Percentiles rank a stretch among this genome's conserved stretches.
phyloP scores from a whole-genome alignment of 768 basidiomycete species.

The Thelephora ganbajun region DNA sequence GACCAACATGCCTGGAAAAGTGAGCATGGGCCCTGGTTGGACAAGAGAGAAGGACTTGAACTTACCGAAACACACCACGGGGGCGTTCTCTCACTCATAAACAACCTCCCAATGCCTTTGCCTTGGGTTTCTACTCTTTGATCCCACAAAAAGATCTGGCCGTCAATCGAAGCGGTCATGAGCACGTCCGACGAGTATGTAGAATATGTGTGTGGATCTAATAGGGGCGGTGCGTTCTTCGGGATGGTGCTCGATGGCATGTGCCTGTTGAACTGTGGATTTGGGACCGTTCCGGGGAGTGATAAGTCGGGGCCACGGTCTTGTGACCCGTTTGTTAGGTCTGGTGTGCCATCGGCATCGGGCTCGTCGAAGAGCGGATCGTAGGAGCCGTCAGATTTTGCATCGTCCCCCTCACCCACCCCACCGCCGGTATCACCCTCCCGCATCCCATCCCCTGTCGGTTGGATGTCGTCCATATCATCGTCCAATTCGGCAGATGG shows the following conservation, averaged over 20 bases:
- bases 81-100: conserved; percentile 85
- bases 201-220: conserved; percentile 45
- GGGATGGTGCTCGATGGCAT: conserved; percentile 21
- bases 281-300: conserved; percentile 1
- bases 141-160: conserved; percentile 89
- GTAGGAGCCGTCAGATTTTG: conserved; percentile 67
- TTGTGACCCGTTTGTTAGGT: conserved; percentile 7
- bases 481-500: neutral
- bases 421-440: neutral
- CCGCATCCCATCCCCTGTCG: conserved; percentile 1
- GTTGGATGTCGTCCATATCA: neutral
- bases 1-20: conserved; percentile 83
- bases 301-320: neutral
- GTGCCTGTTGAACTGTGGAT: conserved; percentile 1
- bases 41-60: conserved; percentile 7
- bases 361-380: conserved; percentile 86
- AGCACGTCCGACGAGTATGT: conserved; percentile 71
- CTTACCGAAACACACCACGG: conserved; percentile 93
- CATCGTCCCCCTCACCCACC: conserved; percentile 32
- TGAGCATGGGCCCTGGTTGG: neutral
- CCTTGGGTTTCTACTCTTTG: conserved; percentile 51
- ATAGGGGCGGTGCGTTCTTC: conserved; percentile 63
- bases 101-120: conserved; percentile 67
- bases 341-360: conserved; percentile 37
- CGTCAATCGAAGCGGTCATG: conserved; percentile 84